Evolutionary conservation across 2,329 filamentous ascomycete species (phyloP), one percentile per base, ranked within the genome.

Genomic region (Colletotrichum coccodes): DNA sequence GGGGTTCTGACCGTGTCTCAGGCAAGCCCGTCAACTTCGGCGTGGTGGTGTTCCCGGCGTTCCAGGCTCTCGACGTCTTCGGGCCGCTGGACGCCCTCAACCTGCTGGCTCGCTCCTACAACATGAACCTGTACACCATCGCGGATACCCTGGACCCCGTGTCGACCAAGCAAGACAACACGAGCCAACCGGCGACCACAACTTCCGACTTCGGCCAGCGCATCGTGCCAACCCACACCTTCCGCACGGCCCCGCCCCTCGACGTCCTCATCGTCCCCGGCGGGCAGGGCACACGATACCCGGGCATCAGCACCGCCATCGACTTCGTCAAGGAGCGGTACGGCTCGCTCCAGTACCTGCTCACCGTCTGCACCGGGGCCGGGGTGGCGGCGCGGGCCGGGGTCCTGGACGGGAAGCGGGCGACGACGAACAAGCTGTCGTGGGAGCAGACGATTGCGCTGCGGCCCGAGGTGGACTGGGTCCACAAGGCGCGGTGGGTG

Each of bases 291-390:
- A 80, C 73, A 6, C 72, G 73, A 49, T 72, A 68, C 78, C 4
- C 28, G 74, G 79, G 28, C 73, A 72, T 38, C 68, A 68, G 74
- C 14, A 75, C 77, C 26, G 71, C 74, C 12, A 76, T 86, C 8
- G 74, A 81, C 4, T 87, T 83, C 71, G 75, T 87, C 40, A 68
- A 62, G 6, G 71, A 75, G 0, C 69, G 74, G 8, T 84, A 80
- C 67, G 78, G 81, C 0, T 74, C 76, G 0, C 72, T 88, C 7
- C 76, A 81, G 68, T 86, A 86, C 64, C 70, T 88, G 3, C 76
- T 91, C 11, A 88, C 86, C 0, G 82, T 91, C 0, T 91, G 89
- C 73, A 90, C 87, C 0, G 89, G 89, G 0, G 78, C 85, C 0
- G 82, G 83, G 3, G 76, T 89, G 3, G 77, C 85, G 0, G 87